Evolutionary conservation across 768 basidiomycete species (phyloP).

Genomic region (Tricholoma hemisulphureum): DNA sequence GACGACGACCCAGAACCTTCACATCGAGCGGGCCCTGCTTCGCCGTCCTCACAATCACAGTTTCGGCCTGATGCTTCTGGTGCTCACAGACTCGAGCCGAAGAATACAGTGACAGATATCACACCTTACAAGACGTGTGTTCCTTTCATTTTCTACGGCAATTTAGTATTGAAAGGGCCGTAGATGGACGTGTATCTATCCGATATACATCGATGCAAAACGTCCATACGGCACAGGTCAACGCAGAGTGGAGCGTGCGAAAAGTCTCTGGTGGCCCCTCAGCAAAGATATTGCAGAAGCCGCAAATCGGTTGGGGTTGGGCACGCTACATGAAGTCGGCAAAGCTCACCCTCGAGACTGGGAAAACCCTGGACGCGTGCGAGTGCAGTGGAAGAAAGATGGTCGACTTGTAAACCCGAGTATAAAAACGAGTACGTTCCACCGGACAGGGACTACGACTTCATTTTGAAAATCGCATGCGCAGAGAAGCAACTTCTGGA

Average conservation of each 20-base stretch:
- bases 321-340: slow-evolving; percentile 82
- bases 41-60: slow-evolving; percentile 38
- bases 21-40: slow-evolving; percentile 54
- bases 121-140: slow-evolving; percentile 83
- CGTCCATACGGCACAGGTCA: slow-evolving; percentile 81
- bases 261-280: slow-evolving; percentile 92
- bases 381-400: slow-evolving; percentile 90
- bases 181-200: slow-evolving; percentile 96
- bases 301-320: slow-evolving; percentile 70
- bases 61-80: slow-evolving; percentile 24
- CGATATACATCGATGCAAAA: slow-evolving; percentile 96
- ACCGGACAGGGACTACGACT: neutral
- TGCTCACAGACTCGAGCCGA: slow-evolving; percentile 22
- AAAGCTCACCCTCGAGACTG: slow-evolving; percentile 95
- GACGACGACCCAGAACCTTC: slow-evolving; percentile 50
- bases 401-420: slow-evolving; percentile 59
- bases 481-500: slow-evolving; percentile 80
- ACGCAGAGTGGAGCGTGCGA: slow-evolving; percentile 74
- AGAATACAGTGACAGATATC: slow-evolving; percentile 60
- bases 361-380: slow-evolving; percentile 96
- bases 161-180: slow-evolving; percentile 15
- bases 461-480: neutral
- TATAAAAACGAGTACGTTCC: slow-evolving; percentile 73
- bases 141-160: slow-evolving; percentile 9
- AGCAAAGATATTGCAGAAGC: slow-evolving; percentile 92